Conservation (phyloP, 371 early-diverging fungal genomes). For the Entomophthora muscae region DNA sequence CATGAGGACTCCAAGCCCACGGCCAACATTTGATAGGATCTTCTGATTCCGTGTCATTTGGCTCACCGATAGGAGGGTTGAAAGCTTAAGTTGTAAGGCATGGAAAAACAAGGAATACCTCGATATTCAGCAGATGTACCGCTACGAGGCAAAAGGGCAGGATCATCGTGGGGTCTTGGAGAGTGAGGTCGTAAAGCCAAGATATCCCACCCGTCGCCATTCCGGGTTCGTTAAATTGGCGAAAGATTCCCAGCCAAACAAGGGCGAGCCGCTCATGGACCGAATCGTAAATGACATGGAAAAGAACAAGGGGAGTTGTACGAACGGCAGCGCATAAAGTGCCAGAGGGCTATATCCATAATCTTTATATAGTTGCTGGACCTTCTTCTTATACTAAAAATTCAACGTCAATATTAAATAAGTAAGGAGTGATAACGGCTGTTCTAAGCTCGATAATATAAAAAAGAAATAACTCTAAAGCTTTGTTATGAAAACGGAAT, state of each 20-base stretch:
- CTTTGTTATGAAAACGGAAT: too few relatives aligned
- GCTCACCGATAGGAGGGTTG: not conserved
- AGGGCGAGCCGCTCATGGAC: not conserved
- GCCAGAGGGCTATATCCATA: not conserved
- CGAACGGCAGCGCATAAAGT: not conserved
- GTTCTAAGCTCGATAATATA: too few relatives aligned
- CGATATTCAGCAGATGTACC: conserved; percentile 1
- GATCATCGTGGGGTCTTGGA: not conserved
- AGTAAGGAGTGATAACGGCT: too few relatives aligned
- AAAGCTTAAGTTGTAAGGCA: not conserved
- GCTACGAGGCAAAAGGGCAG: not conserved
- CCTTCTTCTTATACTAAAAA: conserved; percentile 3
- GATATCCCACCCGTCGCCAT: not conserved
- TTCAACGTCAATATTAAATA: not conserved
- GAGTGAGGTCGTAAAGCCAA: not conserved
- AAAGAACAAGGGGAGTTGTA: conserved; percentile 1
- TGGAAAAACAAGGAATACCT: not conserved
- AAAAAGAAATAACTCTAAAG: too few relatives aligned
- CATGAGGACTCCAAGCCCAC: not conserved
- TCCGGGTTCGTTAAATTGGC: not conserved
- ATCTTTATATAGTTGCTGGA: not conserved
- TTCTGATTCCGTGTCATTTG: not conserved
- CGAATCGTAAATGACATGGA: conserved; percentile 2
- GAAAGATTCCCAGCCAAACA: conserved; percentile 1
- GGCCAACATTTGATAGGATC: not conserved